Evolutionary conservation across 1,139 yeast species (phyloP), one percentile per base, ranked within the genome.

Genomic region (Zygotorulaspora mrakii): DNA sequence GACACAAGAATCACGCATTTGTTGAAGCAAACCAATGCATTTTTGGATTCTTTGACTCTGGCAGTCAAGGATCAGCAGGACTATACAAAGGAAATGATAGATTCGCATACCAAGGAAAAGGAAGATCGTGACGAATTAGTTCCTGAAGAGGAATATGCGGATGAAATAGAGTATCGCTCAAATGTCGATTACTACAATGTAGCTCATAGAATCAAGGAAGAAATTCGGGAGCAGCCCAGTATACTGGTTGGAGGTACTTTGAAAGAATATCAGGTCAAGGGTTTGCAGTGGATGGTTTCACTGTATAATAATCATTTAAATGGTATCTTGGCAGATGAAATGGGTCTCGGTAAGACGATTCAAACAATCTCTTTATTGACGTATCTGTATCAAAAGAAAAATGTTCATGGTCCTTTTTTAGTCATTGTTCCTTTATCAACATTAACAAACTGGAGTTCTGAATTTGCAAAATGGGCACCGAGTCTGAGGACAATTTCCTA

Each of bases 211-310:
- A 70, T 82, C 34, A 76, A 76, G 48, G 94, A 83, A 57, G 80
- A 74, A 35, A 76, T 83, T 17, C 72, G 70, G 3, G 66, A 62
- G 28, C 94, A 83, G 53, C 89, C 94, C 1, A 54, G 71, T 1
- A 74, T 82, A 37, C 62, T 87, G 50, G 74, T 81, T 33, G 98
- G 98, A 40, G 98, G 98, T 49, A 75, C 77, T 1, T 71, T 91
- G 59, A 91, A 91, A 64, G 98, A 91, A 58, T 91, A 91, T 61
- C 97, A 89, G 68, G 33, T 89, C 46, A 87, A 86, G 65, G 97
- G 97, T 61, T 71, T 89, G 45, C 96, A 91, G 63, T 89, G 97
- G 98, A 89, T 91, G 97, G 95, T 89, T 3, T 89, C 97, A 0
- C 71, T 91, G 45, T 89, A 76, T 64, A 91, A 91, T 63, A 91